Base-by-base conservation (phyloP, 2,329 filamentous ascomycete species). In the Aaosphaeria pasadenensis region DNA sequence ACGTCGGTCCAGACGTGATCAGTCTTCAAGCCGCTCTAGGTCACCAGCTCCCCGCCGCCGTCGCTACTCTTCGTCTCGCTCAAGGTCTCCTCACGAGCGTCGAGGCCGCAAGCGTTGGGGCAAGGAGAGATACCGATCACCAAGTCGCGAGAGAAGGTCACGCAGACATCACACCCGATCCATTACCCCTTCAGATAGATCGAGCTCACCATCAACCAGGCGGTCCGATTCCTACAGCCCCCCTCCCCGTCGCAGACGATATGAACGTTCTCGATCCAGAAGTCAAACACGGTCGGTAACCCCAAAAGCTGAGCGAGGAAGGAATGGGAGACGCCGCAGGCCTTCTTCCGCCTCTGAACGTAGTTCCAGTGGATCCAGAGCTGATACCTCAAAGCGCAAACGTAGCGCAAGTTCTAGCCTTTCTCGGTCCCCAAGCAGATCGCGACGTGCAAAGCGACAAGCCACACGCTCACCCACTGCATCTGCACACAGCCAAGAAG, bases 171-270 rank as follows among this genome's bases (percentile, higher is more conserved):
- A 72, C 69, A 69, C 72, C 60, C 71, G 75, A 73, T 77, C 77
- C 65, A 66, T 60, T 57, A 70, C 73, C 66, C 73, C 72, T 60
- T 71, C 67, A 72, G 66, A 72, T 59, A 72, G 72, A 63, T 76
- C 75, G 60, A 77, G 76, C 77, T 82, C 79, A 79, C 78, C 70
- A 72, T 74, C 74, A 67, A 71, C 75, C 72, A 80, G 64, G 67
- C 51, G 70, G 33, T 36, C 33, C 33, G 9, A n/a, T 9, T 36
- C 17, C 67, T 36, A 54, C 52, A 39, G 66, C 66, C 39, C 55
- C 5, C 60, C 64, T 24, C 60, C 62, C 24, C 71, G 64, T n/a
- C 33, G 33, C 33, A 24, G 33, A 9, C 33, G 33, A 36, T 36
- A 36, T 9, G 17, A 24, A 24, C 17, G 17, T 9, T 36, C n/a